These are phyloP conservation scores for Papiliotrema terrestris DNA, from an alignment of 1,284 basidiomycete species.

Conservation along the genomic window DNA sequence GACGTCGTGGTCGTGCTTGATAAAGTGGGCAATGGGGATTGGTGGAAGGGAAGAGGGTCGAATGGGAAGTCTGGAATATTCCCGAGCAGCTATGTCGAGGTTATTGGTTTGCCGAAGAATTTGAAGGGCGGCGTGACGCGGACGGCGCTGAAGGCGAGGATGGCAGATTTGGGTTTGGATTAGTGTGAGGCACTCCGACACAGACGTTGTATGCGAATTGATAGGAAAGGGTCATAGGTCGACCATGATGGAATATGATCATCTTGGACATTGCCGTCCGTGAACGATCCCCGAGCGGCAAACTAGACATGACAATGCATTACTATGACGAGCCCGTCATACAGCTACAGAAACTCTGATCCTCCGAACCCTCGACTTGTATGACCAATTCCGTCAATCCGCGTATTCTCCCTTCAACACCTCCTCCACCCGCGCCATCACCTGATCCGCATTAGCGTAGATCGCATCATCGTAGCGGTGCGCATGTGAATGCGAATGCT, in stretches of 20 bases:
- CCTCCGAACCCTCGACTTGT: slow-evolving; percentile 60
- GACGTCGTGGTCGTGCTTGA: slow-evolving; percentile 74
- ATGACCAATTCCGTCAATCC: slow-evolving; percentile 83
- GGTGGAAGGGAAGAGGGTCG: slow-evolving; percentile 51
- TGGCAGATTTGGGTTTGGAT: slow-evolving; percentile 11
- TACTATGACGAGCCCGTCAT: slow-evolving; percentile 54
- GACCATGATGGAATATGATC: no score
- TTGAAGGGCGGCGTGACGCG: slow-evolving; percentile 29
- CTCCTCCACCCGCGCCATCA: slow-evolving; percentile 69
- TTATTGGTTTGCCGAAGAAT: slow-evolving; percentile 42
- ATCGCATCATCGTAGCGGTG: slow-evolving; percentile 39
- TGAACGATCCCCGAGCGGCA: no score
- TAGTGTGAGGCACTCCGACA: not conserved
- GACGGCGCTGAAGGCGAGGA: slow-evolving; percentile 28
- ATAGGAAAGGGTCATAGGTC: no score
- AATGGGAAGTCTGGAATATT: slow-evolving; percentile 55
- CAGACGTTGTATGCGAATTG: not conserved
- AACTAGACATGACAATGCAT: not conserved
- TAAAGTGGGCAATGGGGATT: slow-evolving; percentile 61
- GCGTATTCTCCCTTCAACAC: slow-evolving; percentile 65
- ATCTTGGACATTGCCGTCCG: no score
- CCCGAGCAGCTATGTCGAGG: slow-evolving; percentile 58
- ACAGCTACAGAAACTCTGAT: slow-evolving; percentile 49
- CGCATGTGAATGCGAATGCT: slow-evolving; percentile 38
- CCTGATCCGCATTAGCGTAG: slow-evolving; percentile 63